Evolutionary conservation across 2,329 filamentous ascomycete genomes (phyloP), one percentile per base, ranked within the genome.

Genomic region (Teratosphaeria nubilosa): DNA sequence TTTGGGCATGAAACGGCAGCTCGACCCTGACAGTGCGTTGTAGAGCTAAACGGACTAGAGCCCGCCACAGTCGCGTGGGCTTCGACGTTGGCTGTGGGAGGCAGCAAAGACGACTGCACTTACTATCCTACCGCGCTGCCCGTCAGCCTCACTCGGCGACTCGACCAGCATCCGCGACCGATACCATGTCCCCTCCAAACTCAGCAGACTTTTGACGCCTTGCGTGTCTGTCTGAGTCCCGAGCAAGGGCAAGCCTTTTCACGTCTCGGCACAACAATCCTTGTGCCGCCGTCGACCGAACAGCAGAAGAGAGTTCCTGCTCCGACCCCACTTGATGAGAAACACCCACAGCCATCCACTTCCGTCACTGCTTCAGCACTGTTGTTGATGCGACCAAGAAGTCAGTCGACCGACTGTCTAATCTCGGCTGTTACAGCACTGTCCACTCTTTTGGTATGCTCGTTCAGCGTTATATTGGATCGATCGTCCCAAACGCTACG

Each of bases 151-250:
- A 5, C n/a, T 20, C n/a, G 41, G 41, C 41, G 41, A 48, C 20
- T 24, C n/a, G 41, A 48, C 41, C 16, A 48, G 20, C n/a, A 48
- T 48, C n/a, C 41, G 20, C 41, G n/a, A 48, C 41, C 16, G 41
- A 48, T 22, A 22, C 41, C n/a, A 16, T 48, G 9, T 22, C n/a
- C 20, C 20, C n/a, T 20, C 20, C 41, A 16, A 16, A n/a, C 41
- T 22, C 54, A 27, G 50, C 54, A 50, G 24, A 45, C 57, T 64
- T 63, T 30, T 62, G 58, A 65, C 63, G 64, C 65, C 65, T 67
- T 65, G 65, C 65, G 59, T 66, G 64, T 66, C 60, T 66, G 64
- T 66, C 60, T 60, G 56, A 65, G 41, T 56, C 59, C 61, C 61
- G 60, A 60, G 62, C 64, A 62, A 64, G 61, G 59, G 57, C 61